A percentile compares a stretch with the other conserved stretches of the same genome.
Conservation (phyloP, 2,329 filamentous ascomycete species). For the Pseudogymnoascus verrucosus region DNA sequence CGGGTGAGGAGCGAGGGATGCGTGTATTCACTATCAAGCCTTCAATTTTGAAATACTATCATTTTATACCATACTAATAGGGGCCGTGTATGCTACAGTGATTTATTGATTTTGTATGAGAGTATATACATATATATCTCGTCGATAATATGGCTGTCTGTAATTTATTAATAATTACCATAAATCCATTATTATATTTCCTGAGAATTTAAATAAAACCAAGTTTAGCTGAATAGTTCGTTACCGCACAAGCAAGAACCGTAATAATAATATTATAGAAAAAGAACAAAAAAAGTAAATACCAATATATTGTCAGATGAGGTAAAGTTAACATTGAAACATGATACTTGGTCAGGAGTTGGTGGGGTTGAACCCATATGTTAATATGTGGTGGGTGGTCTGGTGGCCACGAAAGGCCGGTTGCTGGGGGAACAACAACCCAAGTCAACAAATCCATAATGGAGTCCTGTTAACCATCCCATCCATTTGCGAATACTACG, state of each 20-base stretch:
- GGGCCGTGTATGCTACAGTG: neutral
- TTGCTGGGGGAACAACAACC: slow-evolving; percentile 6
- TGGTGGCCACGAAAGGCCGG: neutral
- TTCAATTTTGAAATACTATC: neutral
- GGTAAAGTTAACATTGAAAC: neutral
- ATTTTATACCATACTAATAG: neutral
- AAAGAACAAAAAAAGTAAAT: neutral
- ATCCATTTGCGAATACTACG: neutral
- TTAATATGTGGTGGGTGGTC: neutral
- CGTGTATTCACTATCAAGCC: neutral
- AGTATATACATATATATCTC: neutral
- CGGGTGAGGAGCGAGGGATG: neutral
- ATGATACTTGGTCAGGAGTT: neutral
- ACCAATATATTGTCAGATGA: neutral
- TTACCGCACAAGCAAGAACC: neutral
- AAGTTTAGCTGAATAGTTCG: neutral
- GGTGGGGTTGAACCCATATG: neutral
- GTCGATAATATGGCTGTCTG: neutral
- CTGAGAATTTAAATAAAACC: neutral
- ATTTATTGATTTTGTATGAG: neutral
- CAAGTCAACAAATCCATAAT: slow-evolving; percentile 3
- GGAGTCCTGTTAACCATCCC: neutral
- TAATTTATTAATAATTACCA: neutral
- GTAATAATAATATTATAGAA: neutral
- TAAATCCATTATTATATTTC: neutral